Evolutionary conservation across 2,329 filamentous ascomycete genomes (phyloP), one percentile per base, ranked within the genome.

Genomic region (Sarocladium strictum): DNA sequence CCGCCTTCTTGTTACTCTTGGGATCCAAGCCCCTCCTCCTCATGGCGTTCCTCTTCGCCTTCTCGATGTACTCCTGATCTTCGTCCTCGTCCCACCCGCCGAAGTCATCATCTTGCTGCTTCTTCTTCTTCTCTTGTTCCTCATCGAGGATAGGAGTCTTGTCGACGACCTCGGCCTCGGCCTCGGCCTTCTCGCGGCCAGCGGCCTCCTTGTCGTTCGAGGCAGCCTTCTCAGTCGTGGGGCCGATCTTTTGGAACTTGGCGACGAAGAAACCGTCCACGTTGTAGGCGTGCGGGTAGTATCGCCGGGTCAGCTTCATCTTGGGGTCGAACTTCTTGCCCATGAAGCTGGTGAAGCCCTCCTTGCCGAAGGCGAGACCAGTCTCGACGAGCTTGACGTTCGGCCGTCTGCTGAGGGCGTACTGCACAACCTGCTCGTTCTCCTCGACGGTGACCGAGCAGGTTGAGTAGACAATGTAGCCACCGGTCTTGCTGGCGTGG

Each of bases 261-360:
- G 91, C 90, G 58, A 99, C 94, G 69, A 91, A 99, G 84, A 99
- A 99, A 60, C 94, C 94, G 69, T 97, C 94, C 32, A 99, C 91
- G 73, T 97, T 96, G 76, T 94, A 90, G 19, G 87, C 82, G 69
- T 96, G 90, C 1, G 91, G 90, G 72, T 95, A 96, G 76, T 90
- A 96, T 55, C 92, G 79, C 60, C 90, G 79, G 15, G 91, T 92
- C 67, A 92, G 77, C 65, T 87, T 89, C 76, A 99, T 83, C 61
- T 83, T 88, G 5, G 87, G 80, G 67, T 96, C 88, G 73, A 99
- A 99, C 57, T 83, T 84, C 79, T 97, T 97, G 72, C 91, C 89
- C 77, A 88, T 88, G 73, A 87, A 97, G 69, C 81, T 88, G 15
- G 86, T 90, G 78, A 97, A 97, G 19, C 94, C 94, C 64, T 96